Evolutionary conservation across 2,329 filamentous ascomycete genomes (phyloP).

Genomic region (Pezicula radicicola): DNA sequence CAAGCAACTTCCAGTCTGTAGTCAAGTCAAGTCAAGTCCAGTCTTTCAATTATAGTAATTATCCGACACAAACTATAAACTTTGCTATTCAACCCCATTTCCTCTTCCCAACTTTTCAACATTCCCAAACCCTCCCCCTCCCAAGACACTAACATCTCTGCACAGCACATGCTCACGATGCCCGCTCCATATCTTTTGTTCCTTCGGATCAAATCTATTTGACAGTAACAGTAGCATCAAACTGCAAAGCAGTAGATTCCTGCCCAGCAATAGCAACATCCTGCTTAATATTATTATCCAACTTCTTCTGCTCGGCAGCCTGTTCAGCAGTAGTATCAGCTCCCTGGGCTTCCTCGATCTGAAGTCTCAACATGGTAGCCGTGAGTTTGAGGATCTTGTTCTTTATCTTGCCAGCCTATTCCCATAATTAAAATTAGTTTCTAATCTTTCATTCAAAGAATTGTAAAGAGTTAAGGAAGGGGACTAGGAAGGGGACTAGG

Average conservation of each 20-base stretch:
- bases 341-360: conserved; percentile 48
- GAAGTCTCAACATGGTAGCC: conserved; percentile 45
- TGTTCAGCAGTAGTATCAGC: conserved; percentile 41
- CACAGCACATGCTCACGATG: no score
- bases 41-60: no score
- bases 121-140: no score
- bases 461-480: background rate
- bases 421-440: background rate
- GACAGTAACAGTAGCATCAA: background rate
- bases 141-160: no score
- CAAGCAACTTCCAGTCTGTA: no score
- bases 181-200: no score
- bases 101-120: no score
- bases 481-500: background rate
- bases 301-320: conserved; percentile 45
- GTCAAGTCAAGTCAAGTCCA: no score
- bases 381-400: conserved; percentile 58
- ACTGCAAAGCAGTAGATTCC: conserved; percentile 9
- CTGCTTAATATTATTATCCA: conserved; percentile 47
- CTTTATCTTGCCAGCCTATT: conserved; percentile 48
- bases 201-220: no score
- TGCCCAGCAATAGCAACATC: conserved; percentile 32
- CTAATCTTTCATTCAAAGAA: background rate
- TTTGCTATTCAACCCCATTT: no score
- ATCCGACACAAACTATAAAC: no score